phyloP scores from a whole-genome alignment of 352 stramenopile genomes.

The Achlya hypogyna region DNA sequence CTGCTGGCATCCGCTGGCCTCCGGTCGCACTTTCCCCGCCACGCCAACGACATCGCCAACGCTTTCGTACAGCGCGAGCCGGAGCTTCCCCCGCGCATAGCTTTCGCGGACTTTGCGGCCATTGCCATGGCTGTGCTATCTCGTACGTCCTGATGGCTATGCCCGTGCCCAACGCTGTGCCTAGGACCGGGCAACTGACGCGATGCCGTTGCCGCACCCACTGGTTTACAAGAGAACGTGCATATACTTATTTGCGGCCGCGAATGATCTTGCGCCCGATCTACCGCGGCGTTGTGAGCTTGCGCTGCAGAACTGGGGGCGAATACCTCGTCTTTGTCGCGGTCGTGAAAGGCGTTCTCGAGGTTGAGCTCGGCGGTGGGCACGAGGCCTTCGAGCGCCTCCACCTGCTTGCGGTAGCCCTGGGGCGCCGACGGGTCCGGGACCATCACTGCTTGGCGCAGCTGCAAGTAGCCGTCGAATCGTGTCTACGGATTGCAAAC shows the following conservation, averaged over 20 bases:
- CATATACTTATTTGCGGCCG: not conserved
- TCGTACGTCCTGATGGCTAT: conserved; percentile 7
- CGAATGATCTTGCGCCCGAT: conserved; percentile 12
- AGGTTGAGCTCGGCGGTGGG: conserved; percentile 2
- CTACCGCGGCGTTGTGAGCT: not conserved
- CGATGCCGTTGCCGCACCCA: no score
- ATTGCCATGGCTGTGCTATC: conserved; percentile 36
- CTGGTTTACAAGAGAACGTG: not conserved
- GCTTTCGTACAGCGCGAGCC: conserved; percentile 34
- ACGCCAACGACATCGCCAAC: conserved; percentile 48
- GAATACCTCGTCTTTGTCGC: conserved; percentile 16
- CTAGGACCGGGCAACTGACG: no score
- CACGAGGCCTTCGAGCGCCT: conserved; percentile 1
- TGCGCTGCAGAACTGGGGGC: not conserved
- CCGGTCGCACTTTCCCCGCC: conserved; percentile 38
- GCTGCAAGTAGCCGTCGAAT: conserved; percentile 17
- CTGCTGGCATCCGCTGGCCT: conserved; percentile 23
- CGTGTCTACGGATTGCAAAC: not conserved
- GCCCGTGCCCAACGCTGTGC: no score
- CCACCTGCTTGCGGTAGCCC: not conserved
- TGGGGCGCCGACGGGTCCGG: not conserved
- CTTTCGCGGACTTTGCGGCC: conserved; percentile 28
- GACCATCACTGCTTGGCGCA: not conserved
- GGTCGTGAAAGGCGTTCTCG: conserved; percentile 7
- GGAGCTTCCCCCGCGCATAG: conserved; percentile 27